Conservation (phyloP, 1,284 basidiomycete species). For the Ganoderma lingzhi region DNA sequence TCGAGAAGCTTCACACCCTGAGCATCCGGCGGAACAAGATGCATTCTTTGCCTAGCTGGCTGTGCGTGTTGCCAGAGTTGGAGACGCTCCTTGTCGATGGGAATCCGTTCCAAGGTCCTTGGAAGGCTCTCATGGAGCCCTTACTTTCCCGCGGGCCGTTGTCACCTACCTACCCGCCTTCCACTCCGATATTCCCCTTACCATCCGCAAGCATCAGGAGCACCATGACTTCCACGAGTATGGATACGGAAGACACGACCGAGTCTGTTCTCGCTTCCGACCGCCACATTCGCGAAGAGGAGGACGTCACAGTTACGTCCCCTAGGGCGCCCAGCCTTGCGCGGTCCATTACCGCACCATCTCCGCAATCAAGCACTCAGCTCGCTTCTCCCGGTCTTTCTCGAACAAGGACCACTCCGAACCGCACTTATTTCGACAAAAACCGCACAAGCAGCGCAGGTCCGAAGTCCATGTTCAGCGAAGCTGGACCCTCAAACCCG, state of each 20-base stretch:
- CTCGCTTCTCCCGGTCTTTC: constrained; percentile 54
- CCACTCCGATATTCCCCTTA: constrained; percentile 66
- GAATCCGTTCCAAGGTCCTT: constrained; percentile 93
- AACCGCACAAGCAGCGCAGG: constrained; percentile 43
- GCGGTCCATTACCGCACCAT: constrained; percentile 57
- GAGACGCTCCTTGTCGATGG: constrained; percentile 91
- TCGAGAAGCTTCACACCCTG: constrained; percentile 85
- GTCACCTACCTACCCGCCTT: constrained; percentile 70
- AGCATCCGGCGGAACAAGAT: constrained; percentile 91
- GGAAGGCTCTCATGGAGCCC: constrained; percentile 89
- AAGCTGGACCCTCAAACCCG: constrained; percentile 30
- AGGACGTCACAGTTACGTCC: constrained; percentile 72
- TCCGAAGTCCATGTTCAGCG: constrained; percentile 30
- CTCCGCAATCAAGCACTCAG: constrained; percentile 31
- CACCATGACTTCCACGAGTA: constrained; percentile 49
- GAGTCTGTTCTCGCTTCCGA: constrained; percentile 46
- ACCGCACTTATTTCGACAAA: constrained; percentile 65
- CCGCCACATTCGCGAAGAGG: constrained; percentile 56
- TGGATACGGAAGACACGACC: constrained; percentile 63
- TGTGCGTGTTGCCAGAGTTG: constrained; percentile 84
- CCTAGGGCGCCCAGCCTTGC: constrained; percentile 57
- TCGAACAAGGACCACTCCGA: constrained; percentile 77
- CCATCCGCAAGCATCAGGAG: constrained; percentile 53
- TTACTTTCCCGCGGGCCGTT: constrained; percentile 68
- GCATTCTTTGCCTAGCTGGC: constrained; percentile 91